Evolutionary conservation across 352 stramenopile genomes (phyloP).

Genomic region (Thraustochytrium sp.): DNA sequence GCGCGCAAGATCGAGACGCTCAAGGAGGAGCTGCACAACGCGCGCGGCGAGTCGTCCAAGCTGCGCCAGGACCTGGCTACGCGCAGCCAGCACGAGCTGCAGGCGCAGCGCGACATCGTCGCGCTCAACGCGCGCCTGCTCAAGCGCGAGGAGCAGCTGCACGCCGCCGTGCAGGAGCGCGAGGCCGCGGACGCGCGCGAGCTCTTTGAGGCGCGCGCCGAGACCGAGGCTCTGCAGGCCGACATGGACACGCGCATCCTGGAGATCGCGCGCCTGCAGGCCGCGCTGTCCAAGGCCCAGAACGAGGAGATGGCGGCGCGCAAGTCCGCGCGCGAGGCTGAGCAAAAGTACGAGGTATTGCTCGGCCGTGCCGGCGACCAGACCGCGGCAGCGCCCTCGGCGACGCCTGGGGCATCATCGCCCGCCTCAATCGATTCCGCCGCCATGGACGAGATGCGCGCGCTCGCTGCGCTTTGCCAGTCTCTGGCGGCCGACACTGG

Average conservation of each 20-base stretch:
- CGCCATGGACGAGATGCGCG: background rate
- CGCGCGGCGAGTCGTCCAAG: background rate
- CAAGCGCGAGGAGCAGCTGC: background rate
- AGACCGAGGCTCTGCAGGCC: background rate
- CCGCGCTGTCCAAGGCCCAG: background rate
- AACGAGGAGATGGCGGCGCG: background rate
- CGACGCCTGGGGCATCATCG: too few species aligned
- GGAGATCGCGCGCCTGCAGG: background rate
- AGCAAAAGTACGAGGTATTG: background rate
- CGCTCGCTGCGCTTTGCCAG: background rate
- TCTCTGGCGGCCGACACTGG: background rate
- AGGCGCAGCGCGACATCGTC: conserved; percentile 25
- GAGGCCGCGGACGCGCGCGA: background rate
- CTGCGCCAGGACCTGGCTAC: background rate
- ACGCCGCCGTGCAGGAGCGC: background rate
- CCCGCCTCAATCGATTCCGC: too few species aligned
- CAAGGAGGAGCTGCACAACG: background rate
- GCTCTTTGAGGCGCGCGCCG: background rate
- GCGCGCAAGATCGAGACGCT: background rate
- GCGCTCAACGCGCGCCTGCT: conserved; percentile 12
- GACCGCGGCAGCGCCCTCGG: too few species aligned
- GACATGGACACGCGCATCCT: conserved; percentile 10
- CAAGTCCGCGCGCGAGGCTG: background rate
- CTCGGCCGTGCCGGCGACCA: too few species aligned
- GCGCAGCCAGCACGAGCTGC: background rate